These are phyloP conservation scores for Xylariaceae sp. DNA, from an alignment of 2,329 filamentous ascomycete species.

Conservation along the genomic window DNA sequence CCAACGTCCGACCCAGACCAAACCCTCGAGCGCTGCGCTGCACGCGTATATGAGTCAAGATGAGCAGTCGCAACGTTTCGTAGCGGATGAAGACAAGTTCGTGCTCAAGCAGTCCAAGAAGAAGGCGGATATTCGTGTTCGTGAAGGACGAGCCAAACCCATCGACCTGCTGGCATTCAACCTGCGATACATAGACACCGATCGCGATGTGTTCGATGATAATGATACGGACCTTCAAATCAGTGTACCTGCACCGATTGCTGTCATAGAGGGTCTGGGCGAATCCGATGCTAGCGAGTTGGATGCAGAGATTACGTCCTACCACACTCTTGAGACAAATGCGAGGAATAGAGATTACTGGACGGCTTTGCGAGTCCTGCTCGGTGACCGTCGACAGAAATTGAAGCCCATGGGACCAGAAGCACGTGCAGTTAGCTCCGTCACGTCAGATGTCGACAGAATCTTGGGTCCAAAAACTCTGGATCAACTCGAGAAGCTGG, in stretches of 20 bases:
- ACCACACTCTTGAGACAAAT: constrained; percentile 75
- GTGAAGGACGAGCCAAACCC: constrained; percentile 82
- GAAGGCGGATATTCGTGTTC: constrained; percentile 91
- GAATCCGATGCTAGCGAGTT: constrained; percentile 66
- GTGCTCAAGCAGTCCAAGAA: constrained; percentile 96
- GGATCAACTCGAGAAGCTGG: constrained; percentile 79
- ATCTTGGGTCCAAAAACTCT: constrained; percentile 80
- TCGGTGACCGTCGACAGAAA: constrained; percentile 67
- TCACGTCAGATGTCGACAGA: constrained; percentile 81
- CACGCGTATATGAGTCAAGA: constrained; percentile 60
- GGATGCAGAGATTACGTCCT: constrained; percentile 75
- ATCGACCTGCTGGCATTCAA: constrained; percentile 94
- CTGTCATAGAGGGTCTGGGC: constrained; percentile 69
- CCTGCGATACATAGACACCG: constrained; percentile 78
- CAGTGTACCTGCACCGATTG: constrained; percentile 71
- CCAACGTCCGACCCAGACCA: constrained; percentile 30
- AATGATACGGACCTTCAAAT: constrained; percentile 68
- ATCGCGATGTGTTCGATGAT: constrained; percentile 81
- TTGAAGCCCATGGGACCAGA: constrained; percentile 56
- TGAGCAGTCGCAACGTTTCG: constrained; percentile 74
- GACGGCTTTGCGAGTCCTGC: constrained; percentile 83
- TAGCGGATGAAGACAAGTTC: constrained; percentile 92
- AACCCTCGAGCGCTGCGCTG: constrained; percentile 30
- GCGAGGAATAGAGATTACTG: constrained; percentile 79
- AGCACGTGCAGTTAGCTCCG: constrained; percentile 71